Base-by-base conservation (phyloP, 306 rosid genomes). In the Castanea crenata region DNA sequence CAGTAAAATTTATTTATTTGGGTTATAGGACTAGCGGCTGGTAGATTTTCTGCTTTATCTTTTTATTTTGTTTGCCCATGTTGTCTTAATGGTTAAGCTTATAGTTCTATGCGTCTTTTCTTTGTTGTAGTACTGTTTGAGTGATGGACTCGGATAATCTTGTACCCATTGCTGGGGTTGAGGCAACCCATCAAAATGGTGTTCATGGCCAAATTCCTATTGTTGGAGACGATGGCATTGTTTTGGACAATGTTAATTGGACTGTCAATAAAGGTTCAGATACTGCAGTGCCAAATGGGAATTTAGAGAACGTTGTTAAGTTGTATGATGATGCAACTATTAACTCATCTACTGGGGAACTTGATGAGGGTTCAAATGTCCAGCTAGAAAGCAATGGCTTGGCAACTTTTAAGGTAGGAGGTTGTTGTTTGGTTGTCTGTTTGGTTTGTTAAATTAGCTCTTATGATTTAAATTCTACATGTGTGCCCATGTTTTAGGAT, bases 91-190 rank as follows among this genome's bases (percentile, higher is more conserved):
- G 70, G 20, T 64, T 68, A 52, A 25, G 38, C 34, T 76, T 29
- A 51, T 51, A 67, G 63, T 3, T 79, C 69, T 14, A 54, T 55
- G 21, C 61, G 79, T 49, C 35, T 85, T 56, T 72, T 34, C n/a
- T 46, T 73, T 78, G 27, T 82, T 87, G 83, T 77, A 89, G 96
- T 82, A 79, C 78, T 74, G 68, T 71, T 65, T 78, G 86, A 74
- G 81, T 73, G 82, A 93, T 96, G 98, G 98, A 91, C 88, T 83
- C 87, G 1, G 87, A 61, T 74, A 79, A 76, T 78, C 79, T 75
- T 74, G 84, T 83, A 21, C 78, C 82, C 59, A 81, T 58, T 49
- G 87, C 88, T 78, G 89, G 87, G 83, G 85, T 88, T 55, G 84
- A 83, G 83, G 81, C 56, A 70, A 84, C 83, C 64, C 83, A 83